These are phyloP conservation scores for Cydonia oblonga DNA, from an alignment of 331 rosid species.

Conservation along the genomic window DNA sequence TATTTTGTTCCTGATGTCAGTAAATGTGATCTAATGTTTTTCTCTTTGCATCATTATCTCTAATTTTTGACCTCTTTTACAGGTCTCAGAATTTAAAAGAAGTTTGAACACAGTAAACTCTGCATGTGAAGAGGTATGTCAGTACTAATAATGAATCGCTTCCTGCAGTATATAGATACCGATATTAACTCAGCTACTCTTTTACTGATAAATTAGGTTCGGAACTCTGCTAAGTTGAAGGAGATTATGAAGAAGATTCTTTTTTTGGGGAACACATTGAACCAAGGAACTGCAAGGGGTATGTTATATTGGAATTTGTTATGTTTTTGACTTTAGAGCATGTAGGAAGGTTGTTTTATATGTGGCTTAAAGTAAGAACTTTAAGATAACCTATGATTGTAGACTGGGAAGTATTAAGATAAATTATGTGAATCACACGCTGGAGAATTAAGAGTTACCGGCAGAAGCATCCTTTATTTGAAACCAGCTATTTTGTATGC, in stretches of 20 bases:
- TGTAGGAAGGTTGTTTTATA: not conserved
- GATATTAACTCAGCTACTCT: slow-evolving; percentile 21
- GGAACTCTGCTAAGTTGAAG: slow-evolving; percentile 68
- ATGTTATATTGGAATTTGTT: slow-evolving; percentile 2
- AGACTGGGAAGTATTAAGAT: not conserved
- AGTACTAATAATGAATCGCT: slow-evolving; percentile 12
- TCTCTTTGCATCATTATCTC: slow-evolving; percentile 15
- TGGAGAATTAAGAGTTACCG: not conserved
- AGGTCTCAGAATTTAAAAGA: slow-evolving; percentile 78
- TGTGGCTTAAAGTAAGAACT: not conserved
- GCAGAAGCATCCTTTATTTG: not conserved
- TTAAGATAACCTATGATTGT: not conserved
- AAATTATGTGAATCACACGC: not conserved
- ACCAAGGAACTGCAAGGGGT: slow-evolving; percentile 99
- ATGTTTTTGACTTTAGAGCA: not conserved
- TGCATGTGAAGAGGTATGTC: slow-evolving; percentile 83
- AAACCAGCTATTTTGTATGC: not conserved
- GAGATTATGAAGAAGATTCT: slow-evolving; percentile 87
- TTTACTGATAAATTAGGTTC: slow-evolving; percentile 46
- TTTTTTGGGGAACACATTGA: slow-evolving; percentile 79
- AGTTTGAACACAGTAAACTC: slow-evolving; percentile 75
- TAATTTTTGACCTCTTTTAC: slow-evolving; percentile 20
- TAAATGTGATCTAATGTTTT: not conserved
- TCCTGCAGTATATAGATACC: not conserved
- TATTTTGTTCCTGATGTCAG: not conserved